phyloP scores from a whole-genome alignment of 306 rosid genomes.

The Echinosophora koreensis region DNA sequence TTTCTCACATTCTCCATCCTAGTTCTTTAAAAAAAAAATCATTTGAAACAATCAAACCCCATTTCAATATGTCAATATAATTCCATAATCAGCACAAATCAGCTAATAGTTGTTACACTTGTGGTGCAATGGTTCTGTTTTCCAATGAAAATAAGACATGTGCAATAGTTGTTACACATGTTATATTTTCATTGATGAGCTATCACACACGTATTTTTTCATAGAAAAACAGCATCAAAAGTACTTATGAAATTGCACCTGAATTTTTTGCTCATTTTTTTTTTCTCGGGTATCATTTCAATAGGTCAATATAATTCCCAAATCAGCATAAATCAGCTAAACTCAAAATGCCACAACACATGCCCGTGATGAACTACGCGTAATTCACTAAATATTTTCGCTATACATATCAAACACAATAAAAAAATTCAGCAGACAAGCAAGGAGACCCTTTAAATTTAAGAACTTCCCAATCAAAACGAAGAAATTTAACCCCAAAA shows the following conservation, averaged over 20 bases:
- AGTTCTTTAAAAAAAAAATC: constrained; percentile 8
- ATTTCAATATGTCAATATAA: too few species aligned
- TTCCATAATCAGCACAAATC: too few species aligned
- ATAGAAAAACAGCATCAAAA: too few species aligned
- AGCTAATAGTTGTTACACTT: too few species aligned
- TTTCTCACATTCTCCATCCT: background rate
- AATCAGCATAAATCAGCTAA: constrained; percentile 34
- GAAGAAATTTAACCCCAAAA: background rate
- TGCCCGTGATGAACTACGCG: background rate
- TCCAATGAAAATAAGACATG: too few species aligned
- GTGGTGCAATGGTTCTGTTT: too few species aligned
- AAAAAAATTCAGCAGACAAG: background rate
- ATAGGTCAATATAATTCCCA: background rate
- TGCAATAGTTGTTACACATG: too few species aligned
- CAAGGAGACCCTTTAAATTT: constrained; percentile 2
- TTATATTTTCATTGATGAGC: too few species aligned
- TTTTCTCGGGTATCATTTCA: background rate
- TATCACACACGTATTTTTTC: too few species aligned
- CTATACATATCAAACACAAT: constrained; percentile 8
- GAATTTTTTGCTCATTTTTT: background rate
- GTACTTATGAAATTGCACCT: too few species aligned
- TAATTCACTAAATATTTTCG: constrained; percentile 19
- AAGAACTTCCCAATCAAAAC: constrained; percentile 40
- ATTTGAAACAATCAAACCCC: constrained; percentile 24
- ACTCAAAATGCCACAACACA: constrained; percentile 10